Evolutionary conservation across 768 basidiomycete species (phyloP).

Genomic region (Antrodiella citrinella): DNA sequence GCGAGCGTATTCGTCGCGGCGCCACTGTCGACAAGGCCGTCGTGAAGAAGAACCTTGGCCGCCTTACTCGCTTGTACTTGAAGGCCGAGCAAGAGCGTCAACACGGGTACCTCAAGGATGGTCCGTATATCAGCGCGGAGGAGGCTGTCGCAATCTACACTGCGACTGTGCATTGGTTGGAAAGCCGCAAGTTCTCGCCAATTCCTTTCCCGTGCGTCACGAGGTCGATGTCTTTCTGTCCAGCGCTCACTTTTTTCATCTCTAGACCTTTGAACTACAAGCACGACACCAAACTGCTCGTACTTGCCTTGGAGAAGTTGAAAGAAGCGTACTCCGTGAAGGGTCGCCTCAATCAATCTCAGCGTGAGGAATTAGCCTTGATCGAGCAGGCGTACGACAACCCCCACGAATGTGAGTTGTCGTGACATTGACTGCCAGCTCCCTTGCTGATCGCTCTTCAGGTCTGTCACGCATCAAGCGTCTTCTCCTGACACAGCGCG

Average conservation of each 20-base stretch:
- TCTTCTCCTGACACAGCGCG: slow-evolving; percentile 90
- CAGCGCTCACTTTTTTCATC: background rate
- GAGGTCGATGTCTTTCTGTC: background rate
- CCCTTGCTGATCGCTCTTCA: slow-evolving; percentile 16
- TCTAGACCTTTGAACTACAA: slow-evolving; percentile 90
- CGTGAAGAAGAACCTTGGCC: slow-evolving; percentile 97
- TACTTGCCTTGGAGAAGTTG: slow-evolving; percentile 93
- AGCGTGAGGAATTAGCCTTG: slow-evolving; percentile 94
- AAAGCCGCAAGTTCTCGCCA: slow-evolving; percentile 94
- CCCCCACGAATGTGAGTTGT: slow-evolving; percentile 82
- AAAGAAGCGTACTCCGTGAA: slow-evolving; percentile 99
- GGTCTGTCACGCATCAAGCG: slow-evolving; percentile 96
- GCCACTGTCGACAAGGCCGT: slow-evolving; percentile 98
- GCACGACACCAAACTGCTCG: slow-evolving; percentile 96
- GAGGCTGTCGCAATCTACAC: slow-evolving; percentile 99
- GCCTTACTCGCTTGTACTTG: slow-evolving; percentile 93
- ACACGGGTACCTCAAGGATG: slow-evolving; percentile 98
- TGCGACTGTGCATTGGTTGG: slow-evolving; percentile 97
- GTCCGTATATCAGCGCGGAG: slow-evolving; percentile 97
- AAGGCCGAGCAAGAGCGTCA: slow-evolving; percentile 99
- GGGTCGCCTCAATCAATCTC: slow-evolving; percentile 93
- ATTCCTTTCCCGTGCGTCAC: slow-evolving; percentile 89
- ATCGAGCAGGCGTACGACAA: slow-evolving; percentile 99
- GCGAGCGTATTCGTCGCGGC: slow-evolving; percentile 93
- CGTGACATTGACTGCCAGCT: too few species aligned